Evolutionary conservation across 2,329 filamentous ascomycete genomes (phyloP).

Genomic region (Fusarium luffae): DNA sequence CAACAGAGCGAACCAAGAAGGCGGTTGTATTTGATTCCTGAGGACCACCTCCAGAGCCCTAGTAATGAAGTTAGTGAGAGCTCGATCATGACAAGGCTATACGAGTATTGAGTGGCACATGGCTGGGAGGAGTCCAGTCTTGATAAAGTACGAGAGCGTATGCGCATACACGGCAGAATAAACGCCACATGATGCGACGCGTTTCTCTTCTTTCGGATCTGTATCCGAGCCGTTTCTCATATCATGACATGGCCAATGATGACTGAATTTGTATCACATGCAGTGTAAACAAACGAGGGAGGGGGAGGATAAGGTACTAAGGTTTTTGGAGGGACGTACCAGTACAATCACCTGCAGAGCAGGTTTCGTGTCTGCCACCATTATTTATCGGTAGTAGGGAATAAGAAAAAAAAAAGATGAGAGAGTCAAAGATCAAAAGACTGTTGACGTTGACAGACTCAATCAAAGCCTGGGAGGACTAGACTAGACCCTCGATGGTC

Average conservation of each 20-base stretch:
- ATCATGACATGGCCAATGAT: background rate
- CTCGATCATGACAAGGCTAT: background rate
- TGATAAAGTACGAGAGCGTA: background rate
- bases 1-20: slow-evolving; percentile 84
- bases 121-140: slow-evolving; percentile 5
- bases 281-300: slow-evolving; percentile 23
- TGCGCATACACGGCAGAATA: background rate
- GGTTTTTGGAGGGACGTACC: slow-evolving; percentile 61
- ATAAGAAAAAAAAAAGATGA: background rate
- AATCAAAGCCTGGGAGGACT: background rate
- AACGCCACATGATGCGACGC: slow-evolving; percentile 20
- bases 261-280: slow-evolving; percentile 6
- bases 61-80: slow-evolving; percentile 29
- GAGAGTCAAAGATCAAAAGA: slow-evolving; percentile 4
- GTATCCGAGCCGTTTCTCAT: slow-evolving; percentile 9
- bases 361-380: slow-evolving; percentile 52
- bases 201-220: slow-evolving; percentile 7
- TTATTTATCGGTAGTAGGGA: slow-evolving; percentile 13
- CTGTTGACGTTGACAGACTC: slow-evolving; percentile 21
- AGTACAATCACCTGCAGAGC: slow-evolving; percentile 79
- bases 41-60: slow-evolving; percentile 92
- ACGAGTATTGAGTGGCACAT: slow-evolving; percentile 6
- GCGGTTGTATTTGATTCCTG: slow-evolving; percentile 90
- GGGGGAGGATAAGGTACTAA: background rate
- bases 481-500: slow-evolving; percentile 4